Evolutionary conservation across 495 filamentous ascomycete genomes (phyloP).

Genomic region (Evernia prunastri): DNA sequence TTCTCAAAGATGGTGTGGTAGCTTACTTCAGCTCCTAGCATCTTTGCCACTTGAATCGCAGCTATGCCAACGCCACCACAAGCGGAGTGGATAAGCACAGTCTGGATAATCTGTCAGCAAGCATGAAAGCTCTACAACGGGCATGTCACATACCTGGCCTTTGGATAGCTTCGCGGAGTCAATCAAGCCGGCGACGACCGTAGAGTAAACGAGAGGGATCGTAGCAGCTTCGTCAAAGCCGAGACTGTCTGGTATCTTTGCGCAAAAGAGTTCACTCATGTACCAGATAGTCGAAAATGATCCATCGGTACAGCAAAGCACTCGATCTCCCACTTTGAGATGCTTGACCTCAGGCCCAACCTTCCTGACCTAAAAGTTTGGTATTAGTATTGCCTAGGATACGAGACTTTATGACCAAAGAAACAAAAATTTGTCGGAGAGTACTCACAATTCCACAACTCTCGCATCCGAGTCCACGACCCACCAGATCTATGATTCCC

Average conservation of each 20-base stretch:
- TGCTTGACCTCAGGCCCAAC: conserved; percentile 35
- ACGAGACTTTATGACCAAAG: background rate
- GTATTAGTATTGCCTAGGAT: background rate
- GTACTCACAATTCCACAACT: conserved; percentile 37
- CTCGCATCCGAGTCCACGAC: conserved; percentile 38
- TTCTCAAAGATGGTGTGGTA: background rate
- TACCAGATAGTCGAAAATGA: conserved; percentile 16
- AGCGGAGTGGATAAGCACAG: conserved; percentile 39
- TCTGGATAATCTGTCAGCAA: conserved; percentile 39
- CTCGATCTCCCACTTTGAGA: conserved; percentile 37
- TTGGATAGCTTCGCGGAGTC: conserved; percentile 21
- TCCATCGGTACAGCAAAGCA: conserved; percentile 20
- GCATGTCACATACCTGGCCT: conserved; percentile 27
- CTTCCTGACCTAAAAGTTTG: background rate
- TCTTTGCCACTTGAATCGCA: conserved; percentile 19
- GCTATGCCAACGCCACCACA: conserved; percentile 32
- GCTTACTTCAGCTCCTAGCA: conserved; percentile 25
- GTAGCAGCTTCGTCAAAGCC: conserved; percentile 32
- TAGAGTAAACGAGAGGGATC: conserved; percentile 28
- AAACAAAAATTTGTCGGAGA: background rate
- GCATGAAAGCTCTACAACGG: conserved; percentile 30
- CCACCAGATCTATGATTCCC: conserved; percentile 32
- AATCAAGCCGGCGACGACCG: conserved; percentile 29
- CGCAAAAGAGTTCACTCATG: conserved; percentile 18
- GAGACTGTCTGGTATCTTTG: conserved; percentile 29